Evolutionary conservation across 2,329 filamentous ascomycete species (phyloP), one percentile per base, ranked within the genome.

Genomic region (Xylariaceae sp.): DNA sequence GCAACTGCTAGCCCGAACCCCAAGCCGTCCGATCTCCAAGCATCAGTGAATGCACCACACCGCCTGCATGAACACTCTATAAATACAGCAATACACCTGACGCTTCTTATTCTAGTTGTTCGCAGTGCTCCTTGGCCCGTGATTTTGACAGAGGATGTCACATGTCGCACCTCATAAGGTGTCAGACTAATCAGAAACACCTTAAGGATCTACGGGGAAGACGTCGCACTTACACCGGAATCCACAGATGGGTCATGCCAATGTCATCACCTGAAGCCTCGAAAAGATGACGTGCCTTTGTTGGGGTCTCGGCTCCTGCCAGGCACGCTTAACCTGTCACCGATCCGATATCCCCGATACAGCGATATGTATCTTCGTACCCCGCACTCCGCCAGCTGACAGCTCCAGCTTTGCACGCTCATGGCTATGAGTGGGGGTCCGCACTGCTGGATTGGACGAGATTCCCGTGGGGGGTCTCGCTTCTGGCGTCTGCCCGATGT

Each of bases 281-380:
- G 23, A 30, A 1, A 15, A 44, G 52, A 58, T 58, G 59, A 55
- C 55, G 52, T 57, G 59, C 54, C 55, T 18, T 42, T 30, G 11
- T 37, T 42, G 17, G 5, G n/a, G 30, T 23, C 49, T 30, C 45
- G 50, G 55, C 42, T 47, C 49, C 34, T 57, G 44, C 51, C 51
- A 57, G 30, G 55, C 39, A 56, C 48, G 17, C 30, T 48, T 44
- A 6, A 15, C 37, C 8, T 13, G 37, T 30, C 23, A 30, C 23
- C 23, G 23, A 30, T 30, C 37, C 37, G 37, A 42, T 42, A 45
- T 45, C 42, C 13, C n/a, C 42, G 42, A 45, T 15, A 45, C 5
- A 45, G 42, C n/a, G 8, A 48, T 35, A 11, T 10, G 6, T 37
- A 55, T 13, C 9, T 47, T 10, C 10, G 8, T 49, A 56, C 52